These are phyloP conservation scores for Capsicum rhomboideum DNA, from an alignment of 257 asterid genomes.

Conservation along the genomic window DNA sequence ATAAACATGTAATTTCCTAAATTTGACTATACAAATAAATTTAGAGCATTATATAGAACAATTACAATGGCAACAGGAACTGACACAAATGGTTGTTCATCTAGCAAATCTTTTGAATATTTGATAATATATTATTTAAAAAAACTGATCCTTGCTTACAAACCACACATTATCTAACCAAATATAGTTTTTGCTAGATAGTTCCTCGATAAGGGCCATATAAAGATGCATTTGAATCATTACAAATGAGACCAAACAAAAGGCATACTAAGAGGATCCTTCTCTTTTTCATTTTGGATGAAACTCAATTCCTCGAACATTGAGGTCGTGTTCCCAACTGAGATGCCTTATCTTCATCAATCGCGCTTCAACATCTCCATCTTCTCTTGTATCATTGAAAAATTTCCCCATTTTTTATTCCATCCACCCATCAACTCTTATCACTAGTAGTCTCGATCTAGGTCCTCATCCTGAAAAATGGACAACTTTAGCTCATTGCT, in stretches of 20 bases:
- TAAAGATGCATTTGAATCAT: too few species aligned
- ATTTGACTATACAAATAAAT: too few species aligned
- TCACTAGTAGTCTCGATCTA: too few species aligned
- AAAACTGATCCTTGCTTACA: neutral
- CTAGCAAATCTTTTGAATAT: neutral
- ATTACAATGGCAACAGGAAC: too few species aligned
- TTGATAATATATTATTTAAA: neutral
- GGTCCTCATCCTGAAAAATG: neutral
- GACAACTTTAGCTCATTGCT: neutral
- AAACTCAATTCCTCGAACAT: constrained; percentile 29
- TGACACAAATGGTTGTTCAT: too few species aligned
- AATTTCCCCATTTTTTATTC: neutral
- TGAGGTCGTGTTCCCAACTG: neutral
- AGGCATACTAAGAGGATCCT: neutral
- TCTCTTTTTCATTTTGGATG: neutral
- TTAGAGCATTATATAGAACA: too few species aligned
- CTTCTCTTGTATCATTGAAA: neutral
- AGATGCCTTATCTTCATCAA: neutral
- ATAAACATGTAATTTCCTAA: too few species aligned
- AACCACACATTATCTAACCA: neutral
- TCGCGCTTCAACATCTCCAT: neutral
- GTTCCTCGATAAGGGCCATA: neutral
- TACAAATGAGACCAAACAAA: neutral
- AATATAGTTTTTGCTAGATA: neutral
- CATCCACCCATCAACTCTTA: constrained; percentile 4